These are phyloP conservation scores for Paramecium pentaurelia DNA, from an alignment of 73 alveolate genomes.

Conservation along the genomic window DNA sequence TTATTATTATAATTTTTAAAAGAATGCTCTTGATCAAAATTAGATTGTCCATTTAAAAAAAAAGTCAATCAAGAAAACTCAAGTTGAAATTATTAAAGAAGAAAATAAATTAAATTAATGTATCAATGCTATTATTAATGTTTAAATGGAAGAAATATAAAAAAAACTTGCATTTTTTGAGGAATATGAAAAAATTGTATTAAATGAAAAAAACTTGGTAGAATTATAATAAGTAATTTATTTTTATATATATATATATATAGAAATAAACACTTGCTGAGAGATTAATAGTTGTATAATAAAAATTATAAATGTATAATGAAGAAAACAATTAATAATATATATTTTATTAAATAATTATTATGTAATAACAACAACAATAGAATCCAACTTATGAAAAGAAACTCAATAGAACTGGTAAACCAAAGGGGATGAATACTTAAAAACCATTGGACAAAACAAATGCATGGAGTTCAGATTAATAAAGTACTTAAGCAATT, in stretches of 20 bases:
- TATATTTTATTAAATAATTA: background rate
- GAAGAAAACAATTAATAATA: background rate
- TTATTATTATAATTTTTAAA: background rate
- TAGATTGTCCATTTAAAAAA: background rate
- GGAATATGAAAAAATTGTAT: constrained; percentile 52
- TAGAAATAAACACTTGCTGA: constrained; percentile 35
- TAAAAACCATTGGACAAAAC: background rate
- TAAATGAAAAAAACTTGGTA: background rate
- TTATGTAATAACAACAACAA: background rate
- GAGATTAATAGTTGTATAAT: constrained; percentile 6
- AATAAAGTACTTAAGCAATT: background rate
- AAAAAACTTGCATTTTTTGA: constrained; percentile 33
- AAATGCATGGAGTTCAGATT: background rate
- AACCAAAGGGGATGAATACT: background rate
- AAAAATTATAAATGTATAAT: background rate
- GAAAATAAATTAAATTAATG: constrained; percentile 38
- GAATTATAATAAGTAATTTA: background rate
- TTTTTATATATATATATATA: background rate
- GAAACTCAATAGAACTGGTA: background rate
- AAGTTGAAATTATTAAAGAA: background rate
- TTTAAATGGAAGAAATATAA: constrained; percentile 39
- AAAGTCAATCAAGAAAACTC: background rate
- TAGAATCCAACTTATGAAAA: background rate
- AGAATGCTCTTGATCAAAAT: background rate
- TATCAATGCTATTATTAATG: background rate